phyloP scores from a whole-genome alignment of 2,329 filamentous ascomycete genomes.

The Diaporthe amygdali region DNA sequence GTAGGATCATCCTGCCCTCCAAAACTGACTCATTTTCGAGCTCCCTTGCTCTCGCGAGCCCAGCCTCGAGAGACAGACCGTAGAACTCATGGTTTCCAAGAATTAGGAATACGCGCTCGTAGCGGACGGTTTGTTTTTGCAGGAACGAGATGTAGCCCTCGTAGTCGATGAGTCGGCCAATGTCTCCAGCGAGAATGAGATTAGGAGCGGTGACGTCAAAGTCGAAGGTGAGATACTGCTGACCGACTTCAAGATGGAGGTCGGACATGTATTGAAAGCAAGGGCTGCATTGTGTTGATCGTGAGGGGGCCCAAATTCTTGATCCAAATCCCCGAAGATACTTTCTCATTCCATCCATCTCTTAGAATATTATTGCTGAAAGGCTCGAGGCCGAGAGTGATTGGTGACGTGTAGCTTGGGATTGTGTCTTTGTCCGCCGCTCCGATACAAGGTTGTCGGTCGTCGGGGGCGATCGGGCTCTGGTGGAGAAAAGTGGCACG shows the following conservation, averaged over 20 bases:
- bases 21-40: conserved; percentile 46
- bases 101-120: conserved; percentile 51
- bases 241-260: conserved; percentile 52
- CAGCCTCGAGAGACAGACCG: conserved; percentile 43
- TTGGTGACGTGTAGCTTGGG: not conserved
- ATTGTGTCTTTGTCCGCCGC: no score
- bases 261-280: conserved; percentile 53
- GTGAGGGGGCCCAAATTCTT: not conserved
- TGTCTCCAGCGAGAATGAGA: conserved; percentile 55
- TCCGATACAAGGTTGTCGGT: no score
- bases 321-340: not conserved
- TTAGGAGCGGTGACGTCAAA: conserved; percentile 46
- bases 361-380: no score
- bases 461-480: no score
- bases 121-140: conserved; percentile 49
- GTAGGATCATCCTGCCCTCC: conserved; percentile 43
- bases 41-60: conserved; percentile 41
- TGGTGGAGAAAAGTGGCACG: not conserved
- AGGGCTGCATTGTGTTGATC: not conserved
- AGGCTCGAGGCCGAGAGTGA: not conserved
- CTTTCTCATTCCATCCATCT: not conserved
- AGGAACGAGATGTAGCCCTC: conserved; percentile 51
- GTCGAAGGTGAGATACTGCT: conserved; percentile 47
- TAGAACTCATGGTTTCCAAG: conserved; percentile 63
- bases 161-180: conserved; percentile 54